phyloP scores from a whole-genome alignment of 2,329 filamentous ascomycete species.

The Torrubiella hemipterigena region DNA sequence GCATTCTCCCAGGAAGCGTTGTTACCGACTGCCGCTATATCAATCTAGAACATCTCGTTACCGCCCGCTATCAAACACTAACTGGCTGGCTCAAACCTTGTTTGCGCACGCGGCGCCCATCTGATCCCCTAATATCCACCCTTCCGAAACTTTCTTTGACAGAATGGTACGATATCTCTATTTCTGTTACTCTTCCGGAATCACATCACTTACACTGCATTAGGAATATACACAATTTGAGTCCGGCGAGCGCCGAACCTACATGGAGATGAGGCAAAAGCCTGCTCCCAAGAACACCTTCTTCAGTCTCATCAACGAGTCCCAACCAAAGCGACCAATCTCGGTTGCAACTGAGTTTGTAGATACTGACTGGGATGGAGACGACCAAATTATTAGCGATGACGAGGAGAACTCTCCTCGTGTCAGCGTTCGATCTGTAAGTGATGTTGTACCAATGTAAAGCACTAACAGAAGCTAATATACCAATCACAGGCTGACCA shows the following conservation, averaged over 20 bases:
- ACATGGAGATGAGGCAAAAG: slow-evolving; percentile 41
- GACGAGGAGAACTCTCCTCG: slow-evolving; percentile 55
- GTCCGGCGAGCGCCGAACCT: slow-evolving; percentile 24
- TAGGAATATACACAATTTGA: slow-evolving; percentile 24
- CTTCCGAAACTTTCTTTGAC: too few species aligned
- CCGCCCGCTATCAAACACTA: too few species aligned
- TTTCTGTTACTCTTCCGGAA: slow-evolving; percentile 2
- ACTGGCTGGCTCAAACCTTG: too few species aligned
- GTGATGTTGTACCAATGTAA: slow-evolving; percentile 16
- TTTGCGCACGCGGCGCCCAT: too few species aligned
- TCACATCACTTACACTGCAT: background rate
- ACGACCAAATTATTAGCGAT: slow-evolving; percentile 44
- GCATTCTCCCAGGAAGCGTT: too few species aligned
- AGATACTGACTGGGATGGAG: slow-evolving; percentile 63
- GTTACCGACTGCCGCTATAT: too few species aligned
- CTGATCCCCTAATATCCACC: too few species aligned
- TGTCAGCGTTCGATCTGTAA: slow-evolving; percentile 59
- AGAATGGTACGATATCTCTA: slow-evolving; percentile 21
- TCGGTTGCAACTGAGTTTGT: slow-evolving; percentile 68
- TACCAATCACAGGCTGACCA: slow-evolving; percentile 9
- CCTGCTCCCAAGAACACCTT: slow-evolving; percentile 41
- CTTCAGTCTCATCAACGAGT: slow-evolving; percentile 44
- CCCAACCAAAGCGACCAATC: slow-evolving; percentile 40
- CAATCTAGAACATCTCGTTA: too few species aligned
- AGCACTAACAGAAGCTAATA: slow-evolving; percentile 5